Percentiles rank a stretch among this genome's conserved stretches.
Conservation (phyloP, 306 rosid genomes). For the Parietaria judaica region DNA sequence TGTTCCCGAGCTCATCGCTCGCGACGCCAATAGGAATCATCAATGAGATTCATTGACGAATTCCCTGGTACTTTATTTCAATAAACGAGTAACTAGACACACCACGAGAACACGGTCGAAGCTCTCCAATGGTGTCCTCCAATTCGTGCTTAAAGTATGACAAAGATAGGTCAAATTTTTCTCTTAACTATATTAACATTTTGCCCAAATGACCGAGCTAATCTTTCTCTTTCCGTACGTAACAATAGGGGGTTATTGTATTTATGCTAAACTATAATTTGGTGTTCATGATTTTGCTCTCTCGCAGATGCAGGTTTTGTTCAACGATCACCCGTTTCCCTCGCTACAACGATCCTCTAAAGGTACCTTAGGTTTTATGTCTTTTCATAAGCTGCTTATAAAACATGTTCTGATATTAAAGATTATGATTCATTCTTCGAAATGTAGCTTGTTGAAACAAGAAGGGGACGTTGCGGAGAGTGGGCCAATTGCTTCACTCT, state of each 20-base stretch:
- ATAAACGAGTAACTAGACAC: no score
- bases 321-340: constrained; percentile 61
- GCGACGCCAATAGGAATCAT: no score
- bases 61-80: no score
- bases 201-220: no score
- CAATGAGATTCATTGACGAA: no score
- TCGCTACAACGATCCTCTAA: constrained; percentile 76
- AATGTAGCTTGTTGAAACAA: constrained; percentile 85
- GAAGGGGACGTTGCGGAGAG: constrained; percentile 94
- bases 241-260: neutral
- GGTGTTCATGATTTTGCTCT: neutral
- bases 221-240: no score
- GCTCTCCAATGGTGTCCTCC: no score
- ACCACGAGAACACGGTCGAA: no score
- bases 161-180: no score
- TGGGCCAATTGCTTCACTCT: constrained; percentile 98
- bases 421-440: neutral
- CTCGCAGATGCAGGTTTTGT: constrained; percentile 58
- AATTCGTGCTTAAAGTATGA: no score
- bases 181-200: no score
- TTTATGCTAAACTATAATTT: no score
- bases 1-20: neutral
- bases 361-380: constrained; percentile 40
- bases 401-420: constrained; percentile 9
- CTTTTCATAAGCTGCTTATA: constrained; percentile 9